Percentiles rank a stretch among this genome's conserved stretches.
phyloP scores from a whole-genome alignment of 495 filamentous ascomycete species.

The Penicillium cinerascens region DNA sequence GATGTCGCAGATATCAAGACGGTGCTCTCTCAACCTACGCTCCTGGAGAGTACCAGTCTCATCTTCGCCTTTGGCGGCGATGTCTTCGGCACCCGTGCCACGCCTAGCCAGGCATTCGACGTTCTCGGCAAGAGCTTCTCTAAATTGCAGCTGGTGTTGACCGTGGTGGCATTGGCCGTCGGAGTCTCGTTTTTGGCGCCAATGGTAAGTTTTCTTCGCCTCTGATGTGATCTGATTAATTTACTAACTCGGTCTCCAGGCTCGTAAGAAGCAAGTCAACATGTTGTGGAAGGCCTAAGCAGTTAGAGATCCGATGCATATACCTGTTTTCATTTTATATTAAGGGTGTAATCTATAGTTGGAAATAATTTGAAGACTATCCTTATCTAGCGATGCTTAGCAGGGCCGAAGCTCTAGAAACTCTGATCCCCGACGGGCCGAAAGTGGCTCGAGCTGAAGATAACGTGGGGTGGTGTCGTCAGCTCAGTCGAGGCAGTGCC shows the following conservation, averaged over 20 bases:
- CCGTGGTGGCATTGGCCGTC: slow-evolving; percentile 70
- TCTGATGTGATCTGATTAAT: not conserved
- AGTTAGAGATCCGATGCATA: not conserved
- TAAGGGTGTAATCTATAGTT: slow-evolving; percentile 17
- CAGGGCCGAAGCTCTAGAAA: too few species aligned
- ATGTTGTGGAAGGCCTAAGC: slow-evolving; percentile 34
- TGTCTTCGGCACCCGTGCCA: slow-evolving; percentile 79
- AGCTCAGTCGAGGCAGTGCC: not conserved
- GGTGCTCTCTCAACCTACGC: slow-evolving; percentile 67
- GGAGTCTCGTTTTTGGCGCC: slow-evolving; percentile 77
- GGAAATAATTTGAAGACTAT: not conserved
- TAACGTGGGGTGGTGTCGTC: not conserved
- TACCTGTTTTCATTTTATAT: not conserved
- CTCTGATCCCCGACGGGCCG: too few species aligned
- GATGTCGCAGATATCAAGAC: slow-evolving; percentile 73
- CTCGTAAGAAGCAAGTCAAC: slow-evolving; percentile 43
- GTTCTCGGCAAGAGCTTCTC: slow-evolving; percentile 89
- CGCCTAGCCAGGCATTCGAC: slow-evolving; percentile 85
- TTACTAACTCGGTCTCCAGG: slow-evolving; percentile 24
- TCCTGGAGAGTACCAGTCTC: slow-evolving; percentile 90
- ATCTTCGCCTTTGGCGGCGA: slow-evolving; percentile 87
- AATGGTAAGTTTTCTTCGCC: slow-evolving; percentile 59
- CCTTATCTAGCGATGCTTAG: not conserved
- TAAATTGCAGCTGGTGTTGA: slow-evolving; percentile 77
- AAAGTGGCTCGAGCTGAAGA: too few species aligned